These are phyloP conservation scores for Vigna angularis DNA, from an alignment of 306 rosid species.

Conservation along the genomic window DNA sequence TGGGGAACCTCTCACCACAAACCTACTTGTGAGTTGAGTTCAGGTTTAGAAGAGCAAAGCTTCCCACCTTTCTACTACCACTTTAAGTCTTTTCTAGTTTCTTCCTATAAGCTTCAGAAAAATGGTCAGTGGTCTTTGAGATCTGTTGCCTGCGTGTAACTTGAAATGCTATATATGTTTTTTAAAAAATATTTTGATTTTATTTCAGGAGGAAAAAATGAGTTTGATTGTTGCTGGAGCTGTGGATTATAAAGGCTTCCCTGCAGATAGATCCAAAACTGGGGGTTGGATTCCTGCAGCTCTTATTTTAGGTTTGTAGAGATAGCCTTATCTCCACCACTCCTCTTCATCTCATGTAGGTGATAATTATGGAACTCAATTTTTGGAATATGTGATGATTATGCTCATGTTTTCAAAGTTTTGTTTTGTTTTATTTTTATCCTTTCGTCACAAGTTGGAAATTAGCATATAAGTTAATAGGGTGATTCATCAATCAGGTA, in stretches of 20 bases:
- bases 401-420: no score
- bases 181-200: neutral
- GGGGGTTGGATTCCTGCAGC: slow-evolving; percentile 93
- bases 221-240: slow-evolving; percentile 75
- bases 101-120: slow-evolving; percentile 31
- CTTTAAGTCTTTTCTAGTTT: slow-evolving; percentile 15
- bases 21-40: slow-evolving; percentile 41
- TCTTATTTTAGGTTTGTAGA: slow-evolving; percentile 70
- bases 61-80: slow-evolving; percentile 28
- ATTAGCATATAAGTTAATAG: slow-evolving; percentile 15
- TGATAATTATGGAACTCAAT: slow-evolving; percentile 10
- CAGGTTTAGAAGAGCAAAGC: slow-evolving; percentile 27
- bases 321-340: neutral
- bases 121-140: slow-evolving; percentile 49
- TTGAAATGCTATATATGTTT: slow-evolving; percentile 6
- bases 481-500: slow-evolving; percentile 13
- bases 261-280: slow-evolving; percentile 81
- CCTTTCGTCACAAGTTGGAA: neutral
- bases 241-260: slow-evolving; percentile 77
- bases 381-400: neutral
- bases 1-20: slow-evolving; percentile 50
- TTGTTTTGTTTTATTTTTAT: neutral
- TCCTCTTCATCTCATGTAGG: neutral
- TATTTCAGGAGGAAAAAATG: slow-evolving; percentile 73
- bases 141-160: slow-evolving; percentile 25